Evolutionary conservation across 306 rosid species (phyloP).

Genomic region (Psophocarpus tetragonolobus): DNA sequence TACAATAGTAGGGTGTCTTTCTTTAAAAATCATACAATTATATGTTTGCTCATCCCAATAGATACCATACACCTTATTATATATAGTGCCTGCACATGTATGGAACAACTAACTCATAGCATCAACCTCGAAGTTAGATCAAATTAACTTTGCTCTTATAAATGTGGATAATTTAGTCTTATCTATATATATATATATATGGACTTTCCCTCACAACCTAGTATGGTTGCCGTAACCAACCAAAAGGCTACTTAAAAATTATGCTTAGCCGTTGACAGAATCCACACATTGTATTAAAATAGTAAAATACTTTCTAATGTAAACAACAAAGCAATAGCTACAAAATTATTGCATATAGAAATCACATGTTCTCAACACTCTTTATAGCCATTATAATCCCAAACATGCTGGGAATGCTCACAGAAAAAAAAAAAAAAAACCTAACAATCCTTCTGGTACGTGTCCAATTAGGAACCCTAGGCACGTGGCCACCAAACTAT

Average conservation of each 20-base stretch:
- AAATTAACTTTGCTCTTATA: constrained; percentile 29
- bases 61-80: constrained; percentile 14
- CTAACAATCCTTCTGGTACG: constrained; percentile 40
- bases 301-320: background rate
- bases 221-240: constrained; percentile 33
- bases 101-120: constrained; percentile 29
- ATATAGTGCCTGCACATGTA: constrained; percentile 38
- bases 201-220: constrained; percentile 36
- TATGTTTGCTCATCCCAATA: constrained; percentile 15
- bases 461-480: constrained; percentile 38
- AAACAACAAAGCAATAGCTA: constrained; percentile 8
- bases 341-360: constrained; percentile 22
- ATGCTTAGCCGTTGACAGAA: constrained; percentile 43
- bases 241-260: constrained; percentile 27
- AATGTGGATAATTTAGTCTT: constrained; percentile 32
- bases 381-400: constrained; percentile 37
- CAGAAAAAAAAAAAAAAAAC: background rate
- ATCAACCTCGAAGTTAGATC: constrained; percentile 63
- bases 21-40: background rate
- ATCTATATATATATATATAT: too few relatives aligned
- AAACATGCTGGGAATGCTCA: constrained; percentile 46
- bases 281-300: constrained; percentile 15
- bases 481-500: constrained; percentile 64
- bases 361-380: constrained; percentile 49
- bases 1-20: background rate